Base-by-base conservation (phyloP, 1,284 basidiomycete genomes). In the Lentinula novae-zelandiae region DNA sequence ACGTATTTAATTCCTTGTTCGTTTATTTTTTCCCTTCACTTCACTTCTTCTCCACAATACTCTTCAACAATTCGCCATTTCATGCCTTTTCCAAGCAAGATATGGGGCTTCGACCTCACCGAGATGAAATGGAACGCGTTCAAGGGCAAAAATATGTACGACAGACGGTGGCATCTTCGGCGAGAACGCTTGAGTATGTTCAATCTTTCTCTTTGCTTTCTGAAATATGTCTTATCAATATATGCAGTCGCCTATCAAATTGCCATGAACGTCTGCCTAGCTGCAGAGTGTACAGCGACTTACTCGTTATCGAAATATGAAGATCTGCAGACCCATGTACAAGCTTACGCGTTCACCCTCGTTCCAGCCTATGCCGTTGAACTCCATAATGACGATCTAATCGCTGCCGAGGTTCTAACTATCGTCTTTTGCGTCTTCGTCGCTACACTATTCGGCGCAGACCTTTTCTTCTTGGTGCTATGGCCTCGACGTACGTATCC, bases 231-330 rank as follows among this genome's bases (percentile, higher is more conserved):
- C n/a, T 5, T 55, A 33, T n/a, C 9, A 34, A 9, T 3, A 46
- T 38, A 12, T 38, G 10, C 40, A 63, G 62, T 65, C 38, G 53
- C 57, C 9, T 65, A 65, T 33, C 64, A 75, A 65, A 60, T 73
- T 15, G 72, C 71, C 0, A 74, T 74, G 71, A 61, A 71, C 36
- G 62, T 69, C 40, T 68, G 70, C 50, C 63, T 75, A 1, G 72
- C 69, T 0, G 72, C 72, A 3, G 72, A 75, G 69, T 72, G 72
- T 57, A 69, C 68, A 2, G 73, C 74, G 5, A 74, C 72, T 3
- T 75, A 72, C 58, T 70, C 71, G 7, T 63, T 75, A 1, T 64
- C 68, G 20, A 75, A 75, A 62, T 74, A 75, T 65, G 64, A 71
- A 55, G 54, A 63, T 34, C 71, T 69, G 8, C 67, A 72, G 57